phyloP scores from a whole-genome alignment of 23 red algal species.

The Pyropia yezoensis region DNA sequence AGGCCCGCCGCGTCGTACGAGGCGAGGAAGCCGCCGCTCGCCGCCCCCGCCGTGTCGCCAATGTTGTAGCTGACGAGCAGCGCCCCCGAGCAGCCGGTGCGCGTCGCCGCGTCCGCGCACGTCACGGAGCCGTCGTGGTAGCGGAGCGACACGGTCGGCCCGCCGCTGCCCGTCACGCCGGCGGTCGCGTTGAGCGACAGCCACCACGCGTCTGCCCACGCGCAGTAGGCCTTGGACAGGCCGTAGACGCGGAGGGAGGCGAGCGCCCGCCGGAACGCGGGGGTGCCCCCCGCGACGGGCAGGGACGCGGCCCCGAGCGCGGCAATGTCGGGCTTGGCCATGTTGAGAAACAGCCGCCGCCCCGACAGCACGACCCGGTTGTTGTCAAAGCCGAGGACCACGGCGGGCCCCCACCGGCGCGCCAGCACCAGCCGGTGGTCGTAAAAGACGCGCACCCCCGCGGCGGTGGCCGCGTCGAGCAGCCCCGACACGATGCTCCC shows the following conservation, averaged over 20 bases:
- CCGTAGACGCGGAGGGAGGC: background rate
- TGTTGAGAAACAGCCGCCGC: constrained; percentile 18
- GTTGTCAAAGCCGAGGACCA: constrained; percentile 5
- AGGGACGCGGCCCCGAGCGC: constrained; percentile 21
- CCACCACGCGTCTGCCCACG: constrained; percentile 56
- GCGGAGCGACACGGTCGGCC: constrained; percentile 3
- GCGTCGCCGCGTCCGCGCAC: constrained; percentile 2
- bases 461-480: constrained; percentile 2
- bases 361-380: background rate
- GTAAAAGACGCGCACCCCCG: constrained; percentile 20
- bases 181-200: constrained; percentile 17
- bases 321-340: constrained; percentile 36
- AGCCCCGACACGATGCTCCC: constrained; percentile 5
- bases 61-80: constrained; percentile 23
- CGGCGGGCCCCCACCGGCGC: background rate
- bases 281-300: constrained; percentile 9
- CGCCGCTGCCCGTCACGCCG: background rate
- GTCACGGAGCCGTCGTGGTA: constrained; percentile 49
- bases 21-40: constrained; percentile 2
- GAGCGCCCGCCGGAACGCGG: constrained; percentile 5
- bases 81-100: constrained; percentile 8
- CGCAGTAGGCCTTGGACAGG: constrained; percentile 34
- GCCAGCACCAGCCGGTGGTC: constrained; percentile 2
- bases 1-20: constrained; percentile 3
- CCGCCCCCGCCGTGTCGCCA: constrained; percentile 9